A percentile compares a stretch with the other conserved stretches of the same genome.
Conservation (phyloP, 31 red algal species). For the Asparagopsis taxiformis region DNA sequence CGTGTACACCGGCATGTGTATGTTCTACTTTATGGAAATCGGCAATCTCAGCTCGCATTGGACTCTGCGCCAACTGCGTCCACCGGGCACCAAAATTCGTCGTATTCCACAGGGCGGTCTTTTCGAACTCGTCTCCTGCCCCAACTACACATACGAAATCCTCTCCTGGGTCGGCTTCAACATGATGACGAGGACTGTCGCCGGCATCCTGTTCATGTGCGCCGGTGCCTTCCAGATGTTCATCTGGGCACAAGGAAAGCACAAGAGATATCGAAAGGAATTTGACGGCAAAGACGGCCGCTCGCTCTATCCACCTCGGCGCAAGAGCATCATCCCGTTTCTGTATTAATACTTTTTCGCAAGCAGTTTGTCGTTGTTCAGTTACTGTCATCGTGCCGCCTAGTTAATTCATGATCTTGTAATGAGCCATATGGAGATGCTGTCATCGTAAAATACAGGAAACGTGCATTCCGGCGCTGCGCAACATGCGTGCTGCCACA, state of each 20-base stretch:
- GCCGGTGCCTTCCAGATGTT: slow-evolving; percentile 88
- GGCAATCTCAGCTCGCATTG: slow-evolving; percentile 76
- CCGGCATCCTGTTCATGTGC: slow-evolving; percentile 75
- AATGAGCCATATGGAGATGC: too few relatives aligned
- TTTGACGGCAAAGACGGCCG: slow-evolving; percentile 75
- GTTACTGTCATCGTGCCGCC: too few relatives aligned
- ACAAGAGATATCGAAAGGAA: slow-evolving; percentile 73
- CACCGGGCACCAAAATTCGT: slow-evolving; percentile 74
- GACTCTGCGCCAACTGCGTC: slow-evolving; percentile 70
- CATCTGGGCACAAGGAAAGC: slow-evolving; percentile 87
- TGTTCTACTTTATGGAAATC: slow-evolving; percentile 78
- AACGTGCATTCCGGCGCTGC: too few relatives aligned
- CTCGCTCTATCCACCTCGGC: slow-evolving; percentile 61
- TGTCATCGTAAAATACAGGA: too few relatives aligned
- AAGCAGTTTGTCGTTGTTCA: too few relatives aligned
- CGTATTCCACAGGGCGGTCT: slow-evolving; percentile 77
- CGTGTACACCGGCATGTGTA: slow-evolving; percentile 38
- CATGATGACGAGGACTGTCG: slow-evolving; percentile 62
- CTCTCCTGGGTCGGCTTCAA: slow-evolving; percentile 89
- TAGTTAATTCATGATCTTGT: too few relatives aligned
- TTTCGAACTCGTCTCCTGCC: slow-evolving; percentile 92
- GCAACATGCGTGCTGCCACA: too few relatives aligned
- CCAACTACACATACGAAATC: slow-evolving; percentile 90
- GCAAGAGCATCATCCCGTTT: slow-evolving; percentile 79
- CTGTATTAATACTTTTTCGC: slow-evolving; percentile 83